Evolutionary conservation across 495 filamentous ascomycete genomes (phyloP), one percentile per base, ranked within the genome.

Genomic region (Hypoxylon crocopeplum): DNA sequence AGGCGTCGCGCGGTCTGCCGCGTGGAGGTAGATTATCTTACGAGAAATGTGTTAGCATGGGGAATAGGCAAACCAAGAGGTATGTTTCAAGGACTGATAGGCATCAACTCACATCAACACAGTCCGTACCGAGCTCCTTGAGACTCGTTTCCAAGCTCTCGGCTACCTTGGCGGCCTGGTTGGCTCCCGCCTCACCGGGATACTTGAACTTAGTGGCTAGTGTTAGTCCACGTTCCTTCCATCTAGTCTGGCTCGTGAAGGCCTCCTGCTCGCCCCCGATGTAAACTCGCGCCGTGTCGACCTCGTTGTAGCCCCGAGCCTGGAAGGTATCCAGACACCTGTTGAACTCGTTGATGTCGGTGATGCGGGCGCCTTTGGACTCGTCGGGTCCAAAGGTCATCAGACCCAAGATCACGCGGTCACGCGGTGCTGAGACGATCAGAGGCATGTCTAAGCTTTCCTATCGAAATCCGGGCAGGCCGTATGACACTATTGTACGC

Each of bases 1-100:
- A 7, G 88, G 89, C 3, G 86, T 83, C 0, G 80, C 82, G 6
- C 91, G 84, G 71, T 97, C 92, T 3, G 93, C 80, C 3, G 91
- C 91, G 71, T 97, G 93, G 7, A 97, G 79, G 58, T 96, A 96
- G 72, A 89, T 89, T 42, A 96, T 90, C 69, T n/a, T 71, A 44
- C 21, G n/a, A 25, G 33, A 37, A 10, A 8, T 12, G 24, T 27
- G 21, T 59, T 12, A 60, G 45, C 13, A 34, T 16, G 13, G 13
- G 47, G 21, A 2, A 47, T n/a, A n/a, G n/a, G n/a, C n/a, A n/a
- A n/a, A n/a, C n/a, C n/a, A n/a, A n/a, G n/a, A n/a, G n/a, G n/a
- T n/a, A n/a, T n/a, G n/a, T n/a, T n/a, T n/a, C n/a, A n/a, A n/a
- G n/a, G n/a, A n/a, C n/a, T 12, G 32, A 11, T 34, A 15, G 19